A percentile compares a stretch with the other conserved stretches of the same genome.
Conservation (phyloP, 306 rosid genomes). For the Begonia loranthoides region DNA sequence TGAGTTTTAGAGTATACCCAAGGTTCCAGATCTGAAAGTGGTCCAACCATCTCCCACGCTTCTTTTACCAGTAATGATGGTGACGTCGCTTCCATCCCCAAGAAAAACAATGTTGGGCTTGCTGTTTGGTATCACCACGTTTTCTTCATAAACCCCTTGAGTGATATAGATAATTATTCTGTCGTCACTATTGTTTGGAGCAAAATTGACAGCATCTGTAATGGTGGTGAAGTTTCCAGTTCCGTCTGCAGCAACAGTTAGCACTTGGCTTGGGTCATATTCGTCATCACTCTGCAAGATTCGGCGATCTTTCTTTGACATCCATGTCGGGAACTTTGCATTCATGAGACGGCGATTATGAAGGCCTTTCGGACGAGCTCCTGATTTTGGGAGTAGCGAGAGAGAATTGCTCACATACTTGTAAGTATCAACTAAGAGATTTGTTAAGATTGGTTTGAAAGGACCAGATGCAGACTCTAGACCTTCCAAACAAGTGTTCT, state of each 20-base stretch:
- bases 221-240: slow-evolving; percentile 56
- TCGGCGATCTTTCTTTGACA: slow-evolving; percentile 17
- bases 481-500: slow-evolving; percentile 76
- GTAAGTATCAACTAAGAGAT: slow-evolving; percentile 34
- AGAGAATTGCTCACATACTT: slow-evolving; percentile 57
- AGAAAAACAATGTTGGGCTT: slow-evolving; percentile 57
- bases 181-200: slow-evolving; percentile 49
- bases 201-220: slow-evolving; percentile 43
- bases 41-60: slow-evolving; percentile 51
- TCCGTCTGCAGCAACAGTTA: slow-evolving; percentile 63
- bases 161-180: slow-evolving; percentile 49
- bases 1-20: slow-evolving; percentile 22
- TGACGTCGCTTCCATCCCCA: slow-evolving; percentile 65
- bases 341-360: slow-evolving; percentile 31
- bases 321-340: slow-evolving; percentile 22
- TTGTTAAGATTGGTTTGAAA: slow-evolving; percentile 33
- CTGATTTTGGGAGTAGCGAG: slow-evolving; percentile 33
- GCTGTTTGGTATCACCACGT: slow-evolving; percentile 55
- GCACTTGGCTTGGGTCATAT: slow-evolving; percentile 22
- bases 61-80: slow-evolving; percentile 46
- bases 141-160: slow-evolving; percentile 49
- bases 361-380: slow-evolving; percentile 9
- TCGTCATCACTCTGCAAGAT: slow-evolving; percentile 24
- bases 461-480: slow-evolving; percentile 60
- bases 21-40: slow-evolving; percentile 70